Conservation (phyloP, 345 rosid species). For the Abelmoschus esculentus region DNA sequence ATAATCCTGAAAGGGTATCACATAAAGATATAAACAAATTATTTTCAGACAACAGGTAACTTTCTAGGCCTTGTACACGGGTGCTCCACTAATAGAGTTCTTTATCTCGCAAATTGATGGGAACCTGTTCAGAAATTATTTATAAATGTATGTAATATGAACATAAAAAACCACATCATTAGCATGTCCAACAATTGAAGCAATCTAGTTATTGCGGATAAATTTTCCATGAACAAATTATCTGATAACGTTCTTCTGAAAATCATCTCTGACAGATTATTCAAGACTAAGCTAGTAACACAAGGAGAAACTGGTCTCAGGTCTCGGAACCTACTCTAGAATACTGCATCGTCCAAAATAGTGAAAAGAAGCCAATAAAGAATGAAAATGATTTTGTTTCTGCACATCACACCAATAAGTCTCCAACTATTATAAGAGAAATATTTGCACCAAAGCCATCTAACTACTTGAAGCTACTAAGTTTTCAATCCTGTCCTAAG, state of each 20-base stretch:
- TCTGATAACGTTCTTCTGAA: not conserved
- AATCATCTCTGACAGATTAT: not conserved
- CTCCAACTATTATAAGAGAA: too few relatives aligned
- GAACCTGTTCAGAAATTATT: not conserved
- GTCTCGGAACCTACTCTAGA: not conserved
- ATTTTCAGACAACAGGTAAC: not conserved
- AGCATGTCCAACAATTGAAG: not conserved
- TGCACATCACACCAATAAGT: too few relatives aligned
- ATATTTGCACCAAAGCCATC: too few relatives aligned
- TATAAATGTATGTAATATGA: not conserved
- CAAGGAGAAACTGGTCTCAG: not conserved
- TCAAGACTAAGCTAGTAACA: not conserved
- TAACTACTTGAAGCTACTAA: too few relatives aligned
- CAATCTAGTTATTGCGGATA: not conserved
- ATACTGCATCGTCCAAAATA: not conserved
- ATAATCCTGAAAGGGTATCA: conserved; percentile 52
- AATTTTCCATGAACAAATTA: not conserved
- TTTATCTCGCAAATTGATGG: not conserved
- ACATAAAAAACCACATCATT: not conserved
- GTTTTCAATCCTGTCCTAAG: too few relatives aligned
- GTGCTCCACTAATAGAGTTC: not conserved
- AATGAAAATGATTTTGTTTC: too few relatives aligned
- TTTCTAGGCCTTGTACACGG: not conserved
- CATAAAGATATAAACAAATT: conserved; percentile 10
- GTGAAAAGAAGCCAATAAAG: too few relatives aligned